Evolutionary conservation across 441 rosid species (phyloP).

Genomic region (Viola pubescens): DNA sequence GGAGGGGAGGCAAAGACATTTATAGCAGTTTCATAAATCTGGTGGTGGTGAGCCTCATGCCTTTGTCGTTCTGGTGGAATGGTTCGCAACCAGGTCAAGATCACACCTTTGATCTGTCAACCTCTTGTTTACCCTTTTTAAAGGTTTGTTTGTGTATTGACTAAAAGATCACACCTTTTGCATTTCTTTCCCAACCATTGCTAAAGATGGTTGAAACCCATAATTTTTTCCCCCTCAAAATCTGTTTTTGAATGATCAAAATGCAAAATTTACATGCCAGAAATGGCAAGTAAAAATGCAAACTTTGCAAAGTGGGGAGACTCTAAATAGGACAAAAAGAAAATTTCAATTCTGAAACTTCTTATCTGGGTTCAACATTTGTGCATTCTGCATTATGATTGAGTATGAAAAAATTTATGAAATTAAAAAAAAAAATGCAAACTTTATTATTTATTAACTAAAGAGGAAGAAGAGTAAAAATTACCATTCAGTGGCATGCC

Average conservation of each 20-base stretch:
- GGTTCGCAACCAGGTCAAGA: constrained; percentile 17
- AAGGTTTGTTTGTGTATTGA: constrained; percentile 5
- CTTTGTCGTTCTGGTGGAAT: constrained; percentile 20
- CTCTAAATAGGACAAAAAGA: no score
- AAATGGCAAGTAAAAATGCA: no score
- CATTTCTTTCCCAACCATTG: no score
- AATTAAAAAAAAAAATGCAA: no score
- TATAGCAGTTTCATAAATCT: constrained; percentile 6
- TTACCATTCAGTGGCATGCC: constrained; percentile 96
- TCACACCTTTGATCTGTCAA: constrained; percentile 20
- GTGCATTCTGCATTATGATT: no score
- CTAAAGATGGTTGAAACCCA: neutral
- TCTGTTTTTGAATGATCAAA: constrained; percentile 2
- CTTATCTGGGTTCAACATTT: no score
- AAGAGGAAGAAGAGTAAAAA: neutral
- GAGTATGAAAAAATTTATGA: no score
- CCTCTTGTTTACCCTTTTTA: constrained; percentile 2
- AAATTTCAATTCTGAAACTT: no score
- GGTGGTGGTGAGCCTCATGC: constrained; percentile 19
- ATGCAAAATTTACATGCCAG: neutral
- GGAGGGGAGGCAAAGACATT: constrained; percentile 14
- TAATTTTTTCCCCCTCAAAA: neutral
- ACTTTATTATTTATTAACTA: no score
- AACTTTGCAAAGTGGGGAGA: no score
- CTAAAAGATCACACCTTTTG: no score